Evolutionary conservation across 768 basidiomycete species (phyloP), one percentile per base, ranked within the genome.

Genomic region (Lentinula lateritia): DNA sequence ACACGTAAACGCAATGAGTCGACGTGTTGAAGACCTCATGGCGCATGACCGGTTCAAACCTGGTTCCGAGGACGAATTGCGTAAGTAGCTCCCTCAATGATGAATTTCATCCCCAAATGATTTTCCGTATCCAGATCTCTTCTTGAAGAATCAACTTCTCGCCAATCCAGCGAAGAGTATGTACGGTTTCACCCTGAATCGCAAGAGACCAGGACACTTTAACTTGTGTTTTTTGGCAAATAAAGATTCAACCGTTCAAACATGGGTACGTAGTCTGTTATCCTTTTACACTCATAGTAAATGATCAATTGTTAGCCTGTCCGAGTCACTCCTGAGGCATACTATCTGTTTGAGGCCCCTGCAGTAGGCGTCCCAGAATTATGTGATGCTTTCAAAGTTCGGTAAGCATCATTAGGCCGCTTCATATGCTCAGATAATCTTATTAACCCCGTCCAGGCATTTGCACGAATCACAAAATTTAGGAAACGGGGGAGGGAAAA

Each of bases 371-470:
- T 98, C 28, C 88, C 92, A 4, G 94, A 97, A 72, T 76, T 98
- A 5, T 97, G 96, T 65, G 95, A 98, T 71, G 95, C 95, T 18
- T 98, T 98, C 85, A 98, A 98, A 85, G 85, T 92, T 69, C 75
- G 88, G 87, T 87, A 67, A 67, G 80, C 67, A 18, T 52, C 6
- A 35, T 32, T 23, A 45, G 50, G 46, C 48, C 34, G 23, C 32
- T 63, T 34, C 18, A 52, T 34, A 52, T 32, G 28, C 43, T 52
- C 50, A 34, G 58, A 57, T 59, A 67, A 20, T 57, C 50, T 63
- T 10, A 63, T 15, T n/a, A 23, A 34, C 12, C 41, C 65, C 28
- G 43, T 59, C 45, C 64, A 89, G 90, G 66, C 90, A 92, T 76
- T 76, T 90, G 48, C 87, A 92, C 66, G 88, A 91, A 72, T 88